Evolutionary conservation across 306 rosid species (phyloP), one percentile per base, ranked within the genome.

Genomic region (Alnus rubra): DNA sequence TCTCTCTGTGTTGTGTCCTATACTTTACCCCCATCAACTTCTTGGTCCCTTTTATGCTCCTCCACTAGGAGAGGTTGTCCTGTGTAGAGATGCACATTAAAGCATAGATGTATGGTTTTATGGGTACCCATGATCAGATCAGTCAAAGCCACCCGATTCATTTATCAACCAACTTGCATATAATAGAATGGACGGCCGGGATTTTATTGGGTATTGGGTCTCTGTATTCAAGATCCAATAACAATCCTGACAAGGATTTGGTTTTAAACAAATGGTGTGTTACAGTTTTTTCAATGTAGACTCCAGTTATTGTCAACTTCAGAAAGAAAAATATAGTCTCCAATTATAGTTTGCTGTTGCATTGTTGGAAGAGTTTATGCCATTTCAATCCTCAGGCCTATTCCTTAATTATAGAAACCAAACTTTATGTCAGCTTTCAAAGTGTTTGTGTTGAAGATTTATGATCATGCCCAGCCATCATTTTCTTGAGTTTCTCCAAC

Each of bases 391-490:
- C 80, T 62, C 3, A 70, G 60, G 50, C 75, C 51, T 12, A 35
- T 69, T 69, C 68, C 39, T 71, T 78, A 81, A 88, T 84, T 75
- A 83, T 81, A 76, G 49, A 30, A 74, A 78, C 74, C 64, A 69
- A 63, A 63, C 88, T 82, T 83, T 80, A 78, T 76, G 87, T 84
- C 85, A 78, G 9, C 59, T 70, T 69, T 83, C 75, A 74, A 8
- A 13, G 86, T 55, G 82, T 85, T 74, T 75, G 59, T 72, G 71
- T 53, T 47, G 69, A 83, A 81, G 81, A 49, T 49, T 71, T 44
- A 74, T n/a, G n/a, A n/a, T 82, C 74, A 76, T 82, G 78, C 84
- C 80, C 80, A 87, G 42, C 79, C 87, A 85, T 83, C 86, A 78
- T 86, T 89, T 86, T 87, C 90, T 78, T 60, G n/a, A 44, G 77